These are phyloP conservation scores for Ceratobasidium sp. DNA, from an alignment of 1,284 basidiomycete species.

Conservation along the genomic window DNA sequence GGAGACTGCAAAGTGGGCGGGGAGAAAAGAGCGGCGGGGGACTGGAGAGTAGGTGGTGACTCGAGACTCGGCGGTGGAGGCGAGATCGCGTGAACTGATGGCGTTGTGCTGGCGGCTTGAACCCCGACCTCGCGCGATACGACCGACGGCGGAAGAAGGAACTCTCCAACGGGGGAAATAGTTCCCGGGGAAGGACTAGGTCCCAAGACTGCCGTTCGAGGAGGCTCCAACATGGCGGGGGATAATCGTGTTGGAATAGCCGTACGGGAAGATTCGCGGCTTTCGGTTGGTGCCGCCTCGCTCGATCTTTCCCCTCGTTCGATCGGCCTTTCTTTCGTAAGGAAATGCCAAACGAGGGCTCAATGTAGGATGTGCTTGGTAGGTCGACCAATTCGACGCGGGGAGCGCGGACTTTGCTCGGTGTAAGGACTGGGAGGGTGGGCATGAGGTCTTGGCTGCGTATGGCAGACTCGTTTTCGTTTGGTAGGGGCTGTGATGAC, in stretches of 20 bases:
- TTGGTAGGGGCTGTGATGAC: not conserved
- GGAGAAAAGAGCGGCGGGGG: not conserved
- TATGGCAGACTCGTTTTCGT: not conserved
- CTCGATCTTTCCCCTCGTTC: not conserved
- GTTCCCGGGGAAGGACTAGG: constrained; percentile 10
- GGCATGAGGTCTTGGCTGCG: constrained; percentile 18
- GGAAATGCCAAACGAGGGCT: constrained; percentile 26
- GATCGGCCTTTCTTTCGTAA: not conserved
- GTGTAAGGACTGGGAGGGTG: constrained; percentile 15
- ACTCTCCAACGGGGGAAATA: constrained; percentile 15
- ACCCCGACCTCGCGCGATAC: not conserved
- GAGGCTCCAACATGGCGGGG: constrained; percentile 3
- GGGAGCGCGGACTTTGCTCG: constrained; percentile 22
- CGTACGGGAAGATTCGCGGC: not conserved
- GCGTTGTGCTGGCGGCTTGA: not conserved
- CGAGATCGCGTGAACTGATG: not conserved
- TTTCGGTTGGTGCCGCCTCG: not conserved
- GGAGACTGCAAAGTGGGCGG: not conserved
- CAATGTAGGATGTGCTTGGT: constrained; percentile 25
- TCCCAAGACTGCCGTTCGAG: not conserved
- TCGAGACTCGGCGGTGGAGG: not conserved
- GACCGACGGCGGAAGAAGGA: constrained; percentile 24
- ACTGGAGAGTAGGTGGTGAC: not conserved
- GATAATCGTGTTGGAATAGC: not conserved
- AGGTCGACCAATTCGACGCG: constrained; percentile 16